phyloP scores from a whole-genome alignment of 2,329 filamentous ascomycete species.

The Geoglossum cookeanum region DNA sequence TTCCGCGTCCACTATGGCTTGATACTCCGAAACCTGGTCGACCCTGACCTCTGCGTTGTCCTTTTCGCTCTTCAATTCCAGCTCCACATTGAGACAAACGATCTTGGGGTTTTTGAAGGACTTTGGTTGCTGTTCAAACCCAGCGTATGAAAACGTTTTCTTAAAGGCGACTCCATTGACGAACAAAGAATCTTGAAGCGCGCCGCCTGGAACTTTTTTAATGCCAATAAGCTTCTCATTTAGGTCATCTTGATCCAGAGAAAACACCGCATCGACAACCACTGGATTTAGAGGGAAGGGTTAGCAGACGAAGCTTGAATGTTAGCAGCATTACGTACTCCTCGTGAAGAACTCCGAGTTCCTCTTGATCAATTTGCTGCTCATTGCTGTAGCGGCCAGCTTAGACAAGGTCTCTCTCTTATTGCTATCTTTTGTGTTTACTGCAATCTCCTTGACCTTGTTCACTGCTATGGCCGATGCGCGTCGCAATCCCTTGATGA shows the following conservation, averaged over 20 bases:
- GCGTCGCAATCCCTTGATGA: slow-evolving; percentile 87
- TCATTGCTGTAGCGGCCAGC: slow-evolving; percentile 92
- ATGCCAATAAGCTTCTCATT: slow-evolving; percentile 96
- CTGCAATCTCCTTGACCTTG: slow-evolving; percentile 95
- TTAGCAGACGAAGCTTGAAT: slow-evolving; percentile 7
- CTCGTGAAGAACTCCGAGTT: slow-evolving; percentile 96
- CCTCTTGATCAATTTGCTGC: slow-evolving; percentile 95
- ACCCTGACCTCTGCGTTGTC: slow-evolving; percentile 97
- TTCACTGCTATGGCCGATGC: slow-evolving; percentile 84
- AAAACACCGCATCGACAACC: slow-evolving; percentile 93
- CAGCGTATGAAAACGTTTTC: slow-evolving; percentile 98
- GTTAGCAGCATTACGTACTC: slow-evolving; percentile 38
- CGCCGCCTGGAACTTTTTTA: slow-evolving; percentile 95
- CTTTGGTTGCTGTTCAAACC: slow-evolving; percentile 98
- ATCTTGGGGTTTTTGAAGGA: slow-evolving; percentile 88
- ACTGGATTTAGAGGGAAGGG: slow-evolving; percentile 33
- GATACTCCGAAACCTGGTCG: slow-evolving; percentile 96
- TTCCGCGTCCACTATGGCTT: slow-evolving; percentile 96
- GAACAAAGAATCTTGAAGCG: slow-evolving; percentile 87
- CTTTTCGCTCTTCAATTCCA: slow-evolving; percentile 97
- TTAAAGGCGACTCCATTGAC: slow-evolving; percentile 98
- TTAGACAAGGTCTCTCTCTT: slow-evolving; percentile 76
- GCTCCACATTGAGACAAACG: slow-evolving; percentile 90
- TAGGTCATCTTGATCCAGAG: slow-evolving; percentile 87
- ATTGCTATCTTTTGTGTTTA: slow-evolving; percentile 65